These are phyloP conservation scores for Candida tallmaniae DNA, from an alignment of 805 yeast species.

Conservation along the genomic window DNA sequence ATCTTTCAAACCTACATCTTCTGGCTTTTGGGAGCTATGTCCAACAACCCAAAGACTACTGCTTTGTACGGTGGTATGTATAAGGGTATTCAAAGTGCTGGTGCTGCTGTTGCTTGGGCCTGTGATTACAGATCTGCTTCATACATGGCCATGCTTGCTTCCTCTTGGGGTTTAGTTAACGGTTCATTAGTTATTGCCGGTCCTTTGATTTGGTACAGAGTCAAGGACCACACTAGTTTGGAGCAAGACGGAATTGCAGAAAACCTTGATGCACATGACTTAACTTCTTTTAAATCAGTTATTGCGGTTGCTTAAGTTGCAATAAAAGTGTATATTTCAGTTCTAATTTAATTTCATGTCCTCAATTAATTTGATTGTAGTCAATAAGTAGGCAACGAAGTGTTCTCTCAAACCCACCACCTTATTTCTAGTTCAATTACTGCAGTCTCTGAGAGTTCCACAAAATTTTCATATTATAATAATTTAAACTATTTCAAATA, in stretches of 20 bases:
- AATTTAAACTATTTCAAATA: too few species aligned
- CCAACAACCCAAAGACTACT: constrained; percentile 52
- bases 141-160: constrained; percentile 39
- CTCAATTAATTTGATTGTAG: too few species aligned
- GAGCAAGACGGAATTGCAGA: constrained; percentile 22
- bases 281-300: neutral
- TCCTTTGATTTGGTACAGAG: constrained; percentile 41
- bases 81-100: constrained; percentile 62
- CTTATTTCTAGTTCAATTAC: too few species aligned
- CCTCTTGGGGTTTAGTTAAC: constrained; percentile 48
- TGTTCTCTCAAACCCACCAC: too few species aligned
- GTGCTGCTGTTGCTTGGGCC: constrained; percentile 59
- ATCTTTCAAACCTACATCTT: constrained; percentile 54
- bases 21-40: constrained; percentile 56
- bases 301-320: neutral
- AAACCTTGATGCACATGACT: neutral
- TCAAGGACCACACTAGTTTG: constrained; percentile 40
- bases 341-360: too few species aligned
- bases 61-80: constrained; percentile 59
- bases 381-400: too few species aligned
- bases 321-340: neutral
- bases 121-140: constrained; percentile 39
- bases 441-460: too few species aligned
- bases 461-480: too few species aligned
- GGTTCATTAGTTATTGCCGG: constrained; percentile 46